A percentile compares a stretch with the other conserved stretches of the same genome.
Evolutionary conservation across 495 filamentous ascomycete species (phyloP).

Genomic region (Podospora didyma): DNA sequence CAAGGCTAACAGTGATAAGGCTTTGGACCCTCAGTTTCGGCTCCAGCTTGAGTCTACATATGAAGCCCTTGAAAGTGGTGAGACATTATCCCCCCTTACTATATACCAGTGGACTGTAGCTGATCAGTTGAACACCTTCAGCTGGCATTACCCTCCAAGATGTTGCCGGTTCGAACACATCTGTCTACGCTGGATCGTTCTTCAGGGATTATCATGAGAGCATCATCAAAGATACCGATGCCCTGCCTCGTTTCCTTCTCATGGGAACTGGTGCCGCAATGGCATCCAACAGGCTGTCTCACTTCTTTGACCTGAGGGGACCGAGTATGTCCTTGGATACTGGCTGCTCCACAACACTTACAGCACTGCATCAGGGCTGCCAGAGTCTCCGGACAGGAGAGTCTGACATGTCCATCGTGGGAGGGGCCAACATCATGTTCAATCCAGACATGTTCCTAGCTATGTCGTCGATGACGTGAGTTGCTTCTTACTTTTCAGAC

Average conservation of each 20-base stretch:
- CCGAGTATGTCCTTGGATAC: constrained; percentile 57
- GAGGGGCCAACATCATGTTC: constrained; percentile 34
- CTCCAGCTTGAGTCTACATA: constrained; percentile 58
- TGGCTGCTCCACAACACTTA: constrained; percentile 53
- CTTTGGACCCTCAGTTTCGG: constrained; percentile 43
- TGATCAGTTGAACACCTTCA: constrained; percentile 9
- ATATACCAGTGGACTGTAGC: not conserved
- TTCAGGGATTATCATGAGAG: constrained; percentile 42
- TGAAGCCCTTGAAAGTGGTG: constrained; percentile 55
- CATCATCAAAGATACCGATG: constrained; percentile 31
- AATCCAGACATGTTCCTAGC: constrained; percentile 30
- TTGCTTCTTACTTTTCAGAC: not conserved
- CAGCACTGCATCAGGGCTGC: constrained; percentile 46
- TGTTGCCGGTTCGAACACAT: constrained; percentile 34
- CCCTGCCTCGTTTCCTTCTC: constrained; percentile 33
- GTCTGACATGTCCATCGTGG: constrained; percentile 44
- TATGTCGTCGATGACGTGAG: constrained; percentile 31
- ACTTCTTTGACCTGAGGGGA: constrained; percentile 55
- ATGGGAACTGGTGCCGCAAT: constrained; percentile 51
- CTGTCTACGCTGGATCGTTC: constrained; percentile 42
- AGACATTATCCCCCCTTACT: constrained; percentile 1
- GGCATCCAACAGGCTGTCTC: constrained; percentile 51
- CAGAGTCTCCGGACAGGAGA: constrained; percentile 49
- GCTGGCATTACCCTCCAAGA: constrained; percentile 32
- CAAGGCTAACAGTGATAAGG: constrained; percentile 3